Evolutionary conservation across 371 early-diverging fungal genomes (phyloP), one percentile per base, ranked within the genome.

Genomic region (Circinella minor): DNA sequence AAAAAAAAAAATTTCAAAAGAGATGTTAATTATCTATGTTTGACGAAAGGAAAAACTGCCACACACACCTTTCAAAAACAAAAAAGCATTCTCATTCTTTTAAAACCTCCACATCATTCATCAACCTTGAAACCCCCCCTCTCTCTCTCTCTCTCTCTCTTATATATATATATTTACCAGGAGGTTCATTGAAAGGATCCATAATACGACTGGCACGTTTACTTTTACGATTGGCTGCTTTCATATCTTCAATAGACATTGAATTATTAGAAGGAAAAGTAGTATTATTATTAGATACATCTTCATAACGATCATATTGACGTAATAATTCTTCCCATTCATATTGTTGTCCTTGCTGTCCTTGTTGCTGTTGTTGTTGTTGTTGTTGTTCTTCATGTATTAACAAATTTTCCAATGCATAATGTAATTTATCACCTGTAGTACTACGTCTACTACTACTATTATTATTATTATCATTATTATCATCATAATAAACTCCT

Each of bases 241-340:
- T 74, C 36, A 74, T 77, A 14, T 66, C 67, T 15, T 70, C 70
- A 14, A 43, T 43, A 43, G 43, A 6, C 43, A 11, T 43, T 6
- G 43, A 11, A 43, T 43, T 43, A 43, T 43, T 43, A 6, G 27
- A 27, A 27, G 27, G 27, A 27, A 43, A 2, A 43, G 43, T 43
- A 43, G 43, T 43, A 43, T 1, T 3, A 27, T 27, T 27, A 27
- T 27, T 27, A 9, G 43, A 43, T 9, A 73, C 73, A 15, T 71
- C 68, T 37, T 73, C 76, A 46, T 79, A 78, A 51, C 81, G 72
- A 64, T 88, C 82, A 47, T 86, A 86, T 43, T 78, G 83, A 61
- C 71, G 80, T 47, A 83, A 72, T 51, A 82, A 74, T 49, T 77
- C 82, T 17, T 86, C 85, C 73, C 78, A 81, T 38, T 84, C 81